Evolutionary conservation across 1,284 basidiomycete genomes (phyloP).

Genomic region (Leccinum laetum): DNA sequence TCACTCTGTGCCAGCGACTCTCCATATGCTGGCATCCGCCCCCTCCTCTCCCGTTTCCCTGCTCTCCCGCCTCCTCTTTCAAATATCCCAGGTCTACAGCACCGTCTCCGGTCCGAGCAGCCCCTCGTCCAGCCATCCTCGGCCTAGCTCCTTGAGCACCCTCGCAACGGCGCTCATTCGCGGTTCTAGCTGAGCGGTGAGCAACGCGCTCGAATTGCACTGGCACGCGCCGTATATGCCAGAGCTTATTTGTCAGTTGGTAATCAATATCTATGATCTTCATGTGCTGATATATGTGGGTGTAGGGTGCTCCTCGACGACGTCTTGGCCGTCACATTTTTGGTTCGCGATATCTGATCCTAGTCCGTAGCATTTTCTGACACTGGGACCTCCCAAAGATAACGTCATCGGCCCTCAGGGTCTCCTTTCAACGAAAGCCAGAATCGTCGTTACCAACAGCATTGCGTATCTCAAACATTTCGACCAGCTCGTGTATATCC

Average conservation of each 20-base stretch:
- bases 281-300: background rate
- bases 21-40: slow-evolving; percentile 84
- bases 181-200: too few relatives aligned
- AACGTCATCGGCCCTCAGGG: slow-evolving; percentile 90
- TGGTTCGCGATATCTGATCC: slow-evolving; percentile 37
- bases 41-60: slow-evolving; percentile 55
- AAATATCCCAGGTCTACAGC: too few relatives aligned
- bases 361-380: background rate
- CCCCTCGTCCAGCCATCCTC: too few relatives aligned
- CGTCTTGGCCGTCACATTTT: slow-evolving; percentile 57
- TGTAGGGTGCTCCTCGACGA: slow-evolving; percentile 32
- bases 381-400: slow-evolving; percentile 44
- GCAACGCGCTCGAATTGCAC: too few relatives aligned
- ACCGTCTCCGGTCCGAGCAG: too few relatives aligned
- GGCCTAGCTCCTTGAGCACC: too few relatives aligned
- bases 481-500: slow-evolving; percentile 80
- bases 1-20: too few relatives aligned
- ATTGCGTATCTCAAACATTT: slow-evolving; percentile 84
- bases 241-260: slow-evolving; percentile 50
- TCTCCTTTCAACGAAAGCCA: slow-evolving; percentile 81
- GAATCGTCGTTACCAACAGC: slow-evolving; percentile 89
- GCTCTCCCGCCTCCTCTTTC: too few relatives aligned
- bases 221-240: slow-evolving; percentile 24
- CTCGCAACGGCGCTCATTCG: too few relatives aligned
- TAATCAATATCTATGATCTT: background rate